phyloP scores from a whole-genome alignment of 257 asterid species.

The Jacaranda copaia region DNA sequence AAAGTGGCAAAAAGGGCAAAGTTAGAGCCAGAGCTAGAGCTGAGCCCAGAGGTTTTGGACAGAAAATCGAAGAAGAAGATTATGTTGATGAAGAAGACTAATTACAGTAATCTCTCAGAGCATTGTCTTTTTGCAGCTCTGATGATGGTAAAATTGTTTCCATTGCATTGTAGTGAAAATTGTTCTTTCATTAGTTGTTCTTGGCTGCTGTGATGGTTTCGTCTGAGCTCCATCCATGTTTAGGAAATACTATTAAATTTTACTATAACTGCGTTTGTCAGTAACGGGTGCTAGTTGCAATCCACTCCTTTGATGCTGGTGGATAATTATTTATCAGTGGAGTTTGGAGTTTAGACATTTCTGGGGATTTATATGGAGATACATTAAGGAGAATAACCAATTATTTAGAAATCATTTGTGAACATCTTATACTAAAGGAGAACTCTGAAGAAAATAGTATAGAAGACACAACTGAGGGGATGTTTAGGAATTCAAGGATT shows the following conservation, averaged over 20 bases:
- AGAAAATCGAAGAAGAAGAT: conserved; percentile 57
- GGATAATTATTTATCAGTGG: not conserved
- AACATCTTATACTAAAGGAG: not conserved
- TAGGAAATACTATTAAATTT: not conserved
- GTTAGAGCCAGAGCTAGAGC: conserved; percentile 52
- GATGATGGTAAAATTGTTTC: conserved; percentile 8
- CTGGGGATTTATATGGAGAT: not conserved
- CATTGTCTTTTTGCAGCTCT: not conserved
- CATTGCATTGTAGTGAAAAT: conserved; percentile 6
- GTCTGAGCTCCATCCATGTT: not conserved
- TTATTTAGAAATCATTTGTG: not conserved
- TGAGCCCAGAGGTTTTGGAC: conserved; percentile 94
- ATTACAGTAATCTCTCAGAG: not conserved
- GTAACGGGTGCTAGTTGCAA: not conserved
- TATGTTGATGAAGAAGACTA: conserved; percentile 28
- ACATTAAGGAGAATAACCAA: not conserved
- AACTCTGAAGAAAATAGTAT: not conserved
- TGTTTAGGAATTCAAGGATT: not conserved
- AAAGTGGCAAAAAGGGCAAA: conserved; percentile 57
- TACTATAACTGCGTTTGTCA: not conserved
- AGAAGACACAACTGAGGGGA: not conserved
- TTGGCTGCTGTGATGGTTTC: not conserved
- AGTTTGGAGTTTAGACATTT: not conserved
- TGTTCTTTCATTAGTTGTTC: conserved; percentile 11
- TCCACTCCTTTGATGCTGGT: not conserved